Percentiles rank a stretch among this genome's conserved stretches.
These are phyloP conservation scores for Massospora cicadina DNA, from an alignment of 371 early-diverging fungal species.

Conservation along the genomic window DNA sequence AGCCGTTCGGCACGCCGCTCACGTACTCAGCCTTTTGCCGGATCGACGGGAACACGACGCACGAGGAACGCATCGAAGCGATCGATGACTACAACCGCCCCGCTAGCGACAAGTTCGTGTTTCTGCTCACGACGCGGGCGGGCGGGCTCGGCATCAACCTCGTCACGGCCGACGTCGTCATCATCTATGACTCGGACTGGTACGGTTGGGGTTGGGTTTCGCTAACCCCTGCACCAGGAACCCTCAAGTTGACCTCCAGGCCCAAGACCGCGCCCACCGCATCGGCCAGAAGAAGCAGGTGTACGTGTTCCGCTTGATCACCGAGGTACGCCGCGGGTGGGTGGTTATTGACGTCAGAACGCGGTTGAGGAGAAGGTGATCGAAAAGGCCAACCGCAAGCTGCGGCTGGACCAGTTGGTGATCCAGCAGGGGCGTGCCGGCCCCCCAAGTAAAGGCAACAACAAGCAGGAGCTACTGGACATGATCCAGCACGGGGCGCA, in stretches of 20 bases:
- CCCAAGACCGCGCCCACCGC: conserved; percentile 97
- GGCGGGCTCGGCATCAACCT: conserved; percentile 99
- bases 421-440: conserved; percentile 63
- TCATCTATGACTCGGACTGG: conserved; percentile 98
- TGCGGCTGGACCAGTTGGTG: conserved; percentile 93
- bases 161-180: conserved; percentile 92
- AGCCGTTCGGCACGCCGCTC: neutral
- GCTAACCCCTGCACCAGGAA: conserved; percentile 21
- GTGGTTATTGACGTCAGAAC: conserved; percentile 18
- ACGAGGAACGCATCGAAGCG: conserved; percentile 81
- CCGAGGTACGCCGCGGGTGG: conserved; percentile 9
- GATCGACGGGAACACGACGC: conserved; percentile 93
- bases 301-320: conserved; percentile 88
- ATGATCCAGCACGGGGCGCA: conserved; percentile 98
- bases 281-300: conserved; percentile 99
- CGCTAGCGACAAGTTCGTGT: conserved; percentile 85
- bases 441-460: conserved; percentile 17
- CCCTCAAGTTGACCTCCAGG: conserved; percentile 96
- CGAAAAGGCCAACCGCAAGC: conserved; percentile 90
- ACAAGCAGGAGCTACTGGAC: conserved; percentile 69
- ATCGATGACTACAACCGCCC: conserved; percentile 95
- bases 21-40: conserved; percentile 61
- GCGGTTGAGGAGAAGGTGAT: conserved; percentile 97
- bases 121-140: conserved; percentile 93
- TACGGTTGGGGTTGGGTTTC: neutral